Percentiles rank a stretch among this genome's conserved stretches.
phyloP scores from a whole-genome alignment of 495 filamentous ascomycete species.

The Haplographium delicatum region DNA sequence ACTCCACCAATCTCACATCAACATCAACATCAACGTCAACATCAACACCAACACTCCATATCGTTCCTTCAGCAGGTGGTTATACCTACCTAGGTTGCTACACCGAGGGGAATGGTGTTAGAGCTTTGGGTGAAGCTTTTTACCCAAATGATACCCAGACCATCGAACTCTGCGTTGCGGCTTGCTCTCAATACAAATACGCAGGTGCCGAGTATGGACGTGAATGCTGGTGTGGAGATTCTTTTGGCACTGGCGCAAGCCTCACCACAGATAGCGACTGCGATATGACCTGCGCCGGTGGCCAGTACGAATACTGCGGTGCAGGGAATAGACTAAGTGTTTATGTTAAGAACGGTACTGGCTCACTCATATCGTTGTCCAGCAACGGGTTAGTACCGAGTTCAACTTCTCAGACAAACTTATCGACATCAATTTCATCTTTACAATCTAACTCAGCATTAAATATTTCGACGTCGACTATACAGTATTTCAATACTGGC shows the following conservation, averaged over 20 bases:
- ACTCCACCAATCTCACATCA: neutral
- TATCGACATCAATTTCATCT: conserved; percentile 2
- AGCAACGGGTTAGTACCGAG: neutral
- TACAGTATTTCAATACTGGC: conserved; percentile 17
- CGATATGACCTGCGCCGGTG: conserved; percentile 29
- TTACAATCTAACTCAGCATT: neutral
- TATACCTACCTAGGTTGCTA: conserved; percentile 42
- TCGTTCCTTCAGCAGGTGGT: conserved; percentile 30
- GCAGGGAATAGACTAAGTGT: conserved; percentile 37
- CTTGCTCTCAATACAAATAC: conserved; percentile 40
- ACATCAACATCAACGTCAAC: conserved; percentile 5
- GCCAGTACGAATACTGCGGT: conserved; percentile 27
- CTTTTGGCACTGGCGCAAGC: conserved; percentile 10
- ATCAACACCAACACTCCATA: conserved; percentile 19
- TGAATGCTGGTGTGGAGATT: conserved; percentile 32
- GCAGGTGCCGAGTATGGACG: conserved; percentile 45
- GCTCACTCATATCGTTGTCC: neutral
- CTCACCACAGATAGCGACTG: conserved; percentile 22
- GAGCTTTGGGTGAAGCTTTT: conserved; percentile 25
- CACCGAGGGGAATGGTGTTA: conserved; percentile 34
- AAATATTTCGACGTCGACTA: neutral
- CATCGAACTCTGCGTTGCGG: conserved; percentile 38
- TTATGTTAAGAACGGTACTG: conserved; percentile 23
- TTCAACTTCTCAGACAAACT: neutral
- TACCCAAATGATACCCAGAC: conserved; percentile 42